These are phyloP conservation scores for Mrakia frigida DNA, from an alignment of 768 basidiomycete species.

Conservation along the genomic window DNA sequence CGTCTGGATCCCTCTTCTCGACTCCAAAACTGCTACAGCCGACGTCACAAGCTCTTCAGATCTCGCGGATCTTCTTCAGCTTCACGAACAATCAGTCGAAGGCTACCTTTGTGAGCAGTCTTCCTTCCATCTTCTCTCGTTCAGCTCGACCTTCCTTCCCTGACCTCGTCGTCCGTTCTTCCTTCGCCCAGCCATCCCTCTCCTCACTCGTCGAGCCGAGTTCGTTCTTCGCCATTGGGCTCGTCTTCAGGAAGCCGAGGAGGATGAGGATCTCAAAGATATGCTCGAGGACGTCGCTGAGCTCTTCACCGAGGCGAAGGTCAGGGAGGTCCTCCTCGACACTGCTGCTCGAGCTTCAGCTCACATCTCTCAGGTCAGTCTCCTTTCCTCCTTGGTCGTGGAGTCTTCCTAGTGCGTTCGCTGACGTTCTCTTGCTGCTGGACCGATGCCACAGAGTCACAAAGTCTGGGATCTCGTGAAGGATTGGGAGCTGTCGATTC, in stretches of 20 bases:
- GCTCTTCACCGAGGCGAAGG: constrained; percentile 63
- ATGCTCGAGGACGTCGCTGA: constrained; percentile 43
- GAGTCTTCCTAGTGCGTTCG: neutral
- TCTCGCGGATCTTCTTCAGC: constrained; percentile 54
- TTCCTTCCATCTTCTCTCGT: constrained; percentile 29
- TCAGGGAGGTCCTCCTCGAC: constrained; percentile 53
- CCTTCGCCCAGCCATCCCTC: constrained; percentile 58
- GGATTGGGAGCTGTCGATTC: constrained; percentile 66
- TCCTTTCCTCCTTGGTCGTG: neutral
- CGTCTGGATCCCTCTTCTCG: constrained; percentile 67
- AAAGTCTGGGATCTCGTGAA: constrained; percentile 63
- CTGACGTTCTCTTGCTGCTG: neutral
- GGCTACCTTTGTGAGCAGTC: constrained; percentile 70
- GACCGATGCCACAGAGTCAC: constrained; percentile 47
- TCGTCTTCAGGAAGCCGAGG: constrained; percentile 15
- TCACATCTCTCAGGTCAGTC: constrained; percentile 61
- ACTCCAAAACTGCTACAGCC: constrained; percentile 49
- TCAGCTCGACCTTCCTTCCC: constrained; percentile 2
- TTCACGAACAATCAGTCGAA: constrained; percentile 62
- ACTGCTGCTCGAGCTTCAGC: constrained; percentile 56
- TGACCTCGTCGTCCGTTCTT: constrained; percentile 33
- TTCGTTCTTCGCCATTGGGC: constrained; percentile 49
- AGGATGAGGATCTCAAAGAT: constrained; percentile 46
- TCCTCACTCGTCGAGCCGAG: constrained; percentile 63
- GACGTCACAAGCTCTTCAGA: constrained; percentile 55